phyloP scores from a whole-genome alignment of 2,329 filamentous ascomycete genomes.

The Daldinia sp. region DNA sequence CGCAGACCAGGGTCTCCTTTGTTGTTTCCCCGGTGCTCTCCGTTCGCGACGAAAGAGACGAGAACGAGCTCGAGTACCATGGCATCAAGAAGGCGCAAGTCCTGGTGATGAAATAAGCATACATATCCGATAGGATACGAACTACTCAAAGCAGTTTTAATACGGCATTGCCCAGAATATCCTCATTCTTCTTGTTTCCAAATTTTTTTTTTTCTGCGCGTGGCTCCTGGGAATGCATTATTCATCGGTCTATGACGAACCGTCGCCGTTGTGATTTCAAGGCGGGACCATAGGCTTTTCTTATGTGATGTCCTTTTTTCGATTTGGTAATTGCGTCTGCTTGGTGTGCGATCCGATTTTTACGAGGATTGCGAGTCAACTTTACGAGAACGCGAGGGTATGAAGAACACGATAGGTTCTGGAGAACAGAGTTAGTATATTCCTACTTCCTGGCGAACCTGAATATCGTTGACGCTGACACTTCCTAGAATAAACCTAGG shows the following conservation, averaged over 20 bases:
- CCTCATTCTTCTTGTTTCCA: neutral
- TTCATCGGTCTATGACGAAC: slow-evolving; percentile 5
- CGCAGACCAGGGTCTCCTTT: slow-evolving; percentile 48
- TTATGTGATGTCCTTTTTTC: slow-evolving; percentile 12
- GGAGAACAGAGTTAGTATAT: slow-evolving; percentile 95
- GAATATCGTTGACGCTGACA: slow-evolving; percentile 71
- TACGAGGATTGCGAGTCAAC: neutral
- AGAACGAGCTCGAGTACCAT: slow-evolving; percentile 35
- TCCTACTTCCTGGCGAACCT: slow-evolving; percentile 65
- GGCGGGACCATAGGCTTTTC: slow-evolving; percentile 23
- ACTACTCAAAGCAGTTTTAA: neutral
- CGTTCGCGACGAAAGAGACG: slow-evolving; percentile 48
- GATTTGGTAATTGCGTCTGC: neutral
- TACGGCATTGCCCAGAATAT: neutral
- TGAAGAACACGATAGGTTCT: slow-evolving; percentile 66
- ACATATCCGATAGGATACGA: neutral
- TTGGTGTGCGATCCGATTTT: neutral
- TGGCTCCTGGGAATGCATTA: neutral
- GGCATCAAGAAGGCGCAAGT: slow-evolving; percentile 50
- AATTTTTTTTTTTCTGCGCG: neutral
- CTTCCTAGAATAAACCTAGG: slow-evolving; percentile 81
- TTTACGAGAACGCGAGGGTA: neutral
- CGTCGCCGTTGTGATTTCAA: neutral
- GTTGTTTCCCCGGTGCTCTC: slow-evolving; percentile 46
- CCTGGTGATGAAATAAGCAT: slow-evolving; percentile 50